These are phyloP conservation scores for Ogataea saltuana DNA, from an alignment of 805 yeast species.

Conservation along the genomic window DNA sequence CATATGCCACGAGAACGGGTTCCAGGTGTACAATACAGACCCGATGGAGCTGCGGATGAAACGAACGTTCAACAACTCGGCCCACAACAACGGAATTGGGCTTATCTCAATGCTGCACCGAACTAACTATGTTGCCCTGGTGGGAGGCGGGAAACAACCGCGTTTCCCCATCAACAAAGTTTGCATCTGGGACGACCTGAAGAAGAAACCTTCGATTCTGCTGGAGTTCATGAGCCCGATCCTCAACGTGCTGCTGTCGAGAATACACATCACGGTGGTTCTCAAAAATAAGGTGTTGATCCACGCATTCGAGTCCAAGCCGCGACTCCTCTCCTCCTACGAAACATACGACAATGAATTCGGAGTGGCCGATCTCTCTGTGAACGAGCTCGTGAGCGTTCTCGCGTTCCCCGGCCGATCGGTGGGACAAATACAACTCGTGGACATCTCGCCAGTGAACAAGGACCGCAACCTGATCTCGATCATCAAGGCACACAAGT, in stretches of 20 bases:
- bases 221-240: conserved; percentile 79
- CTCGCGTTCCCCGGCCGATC: conserved; percentile 79
- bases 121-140: conserved; percentile 85
- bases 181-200: conserved; percentile 89
- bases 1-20: conserved; percentile 76
- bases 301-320: conserved; percentile 81
- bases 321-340: conserved; percentile 60
- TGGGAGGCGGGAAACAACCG: conserved; percentile 87
- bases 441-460: conserved; percentile 67
- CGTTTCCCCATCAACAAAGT: conserved; percentile 76
- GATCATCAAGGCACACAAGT: conserved; percentile 76
- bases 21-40: conserved; percentile 80
- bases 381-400: conserved; percentile 34
- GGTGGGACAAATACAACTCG: conserved; percentile 77
- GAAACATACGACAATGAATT: conserved; percentile 64
- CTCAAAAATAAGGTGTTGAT: conserved; percentile 66
- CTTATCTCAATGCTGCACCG: conserved; percentile 80
- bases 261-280: conserved; percentile 74
- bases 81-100: conserved; percentile 60
- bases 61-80: conserved; percentile 44
- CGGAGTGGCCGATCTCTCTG: conserved; percentile 58
- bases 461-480: conserved; percentile 64
- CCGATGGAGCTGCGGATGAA: conserved; percentile 79
- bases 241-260: conserved; percentile 68
- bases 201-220: conserved; percentile 67